Evolutionary conservation across 352 stramenopile genomes (phyloP).

Genomic region (Globisporangium alternatum): DNA sequence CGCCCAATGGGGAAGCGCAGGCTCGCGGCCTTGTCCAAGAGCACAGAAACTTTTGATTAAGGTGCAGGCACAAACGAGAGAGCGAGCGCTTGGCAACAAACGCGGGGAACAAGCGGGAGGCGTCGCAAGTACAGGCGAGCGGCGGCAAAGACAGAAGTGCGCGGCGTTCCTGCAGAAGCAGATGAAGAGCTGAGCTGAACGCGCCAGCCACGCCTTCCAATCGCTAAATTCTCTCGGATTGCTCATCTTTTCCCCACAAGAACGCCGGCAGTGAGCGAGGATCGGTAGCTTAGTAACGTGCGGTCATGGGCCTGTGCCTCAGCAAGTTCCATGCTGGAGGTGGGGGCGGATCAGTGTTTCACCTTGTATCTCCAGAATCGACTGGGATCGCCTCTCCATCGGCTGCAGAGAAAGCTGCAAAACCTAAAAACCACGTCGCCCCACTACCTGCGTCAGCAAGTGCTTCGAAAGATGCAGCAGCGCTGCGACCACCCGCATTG

Average conservation of each 20-base stretch:
- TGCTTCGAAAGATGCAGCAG: neutral
- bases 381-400: neutral
- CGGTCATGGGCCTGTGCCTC: conserved; percentile 13
- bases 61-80: neutral
- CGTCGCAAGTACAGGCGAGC: neutral
- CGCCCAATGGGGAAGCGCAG: neutral
- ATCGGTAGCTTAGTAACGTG: neutral
- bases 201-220: neutral
- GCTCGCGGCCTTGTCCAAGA: neutral
- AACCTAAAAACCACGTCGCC: conserved; percentile 17
- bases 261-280: neutral
- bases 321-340: conserved; percentile 14
- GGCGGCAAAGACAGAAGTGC: neutral
- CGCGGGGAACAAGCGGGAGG: neutral
- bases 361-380: neutral
- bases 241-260: neutral
- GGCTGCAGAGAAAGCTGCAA: neutral
- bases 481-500: neutral
- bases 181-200: conserved; percentile 4
- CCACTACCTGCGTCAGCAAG: conserved; percentile 2
- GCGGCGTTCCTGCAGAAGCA: neutral
- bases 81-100: neutral
- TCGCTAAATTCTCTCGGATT: neutral
- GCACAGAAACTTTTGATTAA: neutral
- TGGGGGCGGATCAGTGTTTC: neutral